Evolutionary conservation across 306 rosid genomes (phyloP).

Genomic region (Prunus campanulata): DNA sequence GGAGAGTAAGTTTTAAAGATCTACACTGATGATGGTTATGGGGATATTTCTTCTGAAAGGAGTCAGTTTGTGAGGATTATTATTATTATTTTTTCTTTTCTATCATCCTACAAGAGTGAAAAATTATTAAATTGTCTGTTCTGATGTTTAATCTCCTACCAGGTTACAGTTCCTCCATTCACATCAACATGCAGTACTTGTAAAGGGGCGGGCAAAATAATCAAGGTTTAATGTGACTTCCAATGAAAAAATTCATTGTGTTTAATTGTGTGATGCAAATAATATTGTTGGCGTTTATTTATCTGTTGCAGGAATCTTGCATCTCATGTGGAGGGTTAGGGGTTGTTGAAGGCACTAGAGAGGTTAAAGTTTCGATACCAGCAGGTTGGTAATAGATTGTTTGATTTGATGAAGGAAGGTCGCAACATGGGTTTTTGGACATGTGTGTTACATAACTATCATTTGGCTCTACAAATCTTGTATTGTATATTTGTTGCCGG

Average conservation of each 20-base stretch:
- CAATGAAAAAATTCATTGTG: slow-evolving; percentile 9
- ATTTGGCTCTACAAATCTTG: neutral
- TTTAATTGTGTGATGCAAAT: slow-evolving; percentile 18
- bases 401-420: slow-evolving; percentile 19
- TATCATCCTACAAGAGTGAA: neutral
- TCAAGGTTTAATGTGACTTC: slow-evolving; percentile 50
- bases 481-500: neutral
- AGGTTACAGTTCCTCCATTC: slow-evolving; percentile 96
- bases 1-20: slow-evolving; percentile 78
- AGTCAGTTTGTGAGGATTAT: slow-evolving; percentile 21
- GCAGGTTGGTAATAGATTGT: slow-evolving; percentile 60
- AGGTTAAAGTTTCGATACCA: slow-evolving; percentile 83
- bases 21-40: slow-evolving; percentile 21
- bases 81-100: neutral
- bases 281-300: slow-evolving; percentile 19
- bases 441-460: neutral
- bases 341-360: slow-evolving; percentile 70
- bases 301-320: slow-evolving; percentile 66
- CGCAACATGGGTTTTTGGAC: neutral
- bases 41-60: slow-evolving; percentile 17
- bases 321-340: slow-evolving; percentile 79
- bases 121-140: slow-evolving; percentile 4
- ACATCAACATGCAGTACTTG: slow-evolving; percentile 86
- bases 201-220: slow-evolving; percentile 73
- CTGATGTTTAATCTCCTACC: slow-evolving; percentile 31